A percentile compares a stretch with the other conserved stretches of the same genome.
These are phyloP conservation scores for Cairneyella variabilis DNA, from an alignment of 495 filamentous ascomycete species.

Conservation along the genomic window DNA sequence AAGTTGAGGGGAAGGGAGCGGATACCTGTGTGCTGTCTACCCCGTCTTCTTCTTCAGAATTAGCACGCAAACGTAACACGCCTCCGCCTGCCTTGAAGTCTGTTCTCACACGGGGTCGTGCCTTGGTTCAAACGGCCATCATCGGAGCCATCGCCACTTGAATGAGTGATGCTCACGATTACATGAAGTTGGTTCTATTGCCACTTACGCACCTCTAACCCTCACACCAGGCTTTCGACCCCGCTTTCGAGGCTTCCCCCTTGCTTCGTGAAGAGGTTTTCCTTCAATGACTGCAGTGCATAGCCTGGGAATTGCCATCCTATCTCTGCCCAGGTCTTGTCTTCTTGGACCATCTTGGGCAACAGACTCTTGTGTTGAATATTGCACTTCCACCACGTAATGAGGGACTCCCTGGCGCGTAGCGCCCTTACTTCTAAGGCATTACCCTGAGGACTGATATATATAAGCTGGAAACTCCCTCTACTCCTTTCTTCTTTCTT, in stretches of 20 bases:
- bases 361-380: slow-evolving; percentile 5
- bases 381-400: no score
- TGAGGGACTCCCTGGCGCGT: no score
- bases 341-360: slow-evolving; percentile 6
- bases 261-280: slow-evolving; percentile 7
- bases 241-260: not conserved
- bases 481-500: no score
- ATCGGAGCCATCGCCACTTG: not conserved
- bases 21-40: not conserved
- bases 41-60: not conserved
- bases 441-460: no score
- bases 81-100: not conserved
- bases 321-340: slow-evolving; percentile 7
- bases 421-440: no score
- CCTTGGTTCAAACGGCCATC: not conserved
- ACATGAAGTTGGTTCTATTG: not conserved
- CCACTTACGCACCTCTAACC: not conserved
- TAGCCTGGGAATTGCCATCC: slow-evolving; percentile 6
- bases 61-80: not conserved
- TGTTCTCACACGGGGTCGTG: not conserved
- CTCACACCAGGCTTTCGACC: not conserved
- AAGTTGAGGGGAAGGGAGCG: not conserved
- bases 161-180: not conserved
- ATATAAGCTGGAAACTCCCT: no score
- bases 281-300: not conserved